A percentile compares a stretch with the other conserved stretches of the same genome.
phyloP scores from a whole-genome alignment of 768 basidiomycete genomes.

The Hemileccinum rubropunctum region DNA sequence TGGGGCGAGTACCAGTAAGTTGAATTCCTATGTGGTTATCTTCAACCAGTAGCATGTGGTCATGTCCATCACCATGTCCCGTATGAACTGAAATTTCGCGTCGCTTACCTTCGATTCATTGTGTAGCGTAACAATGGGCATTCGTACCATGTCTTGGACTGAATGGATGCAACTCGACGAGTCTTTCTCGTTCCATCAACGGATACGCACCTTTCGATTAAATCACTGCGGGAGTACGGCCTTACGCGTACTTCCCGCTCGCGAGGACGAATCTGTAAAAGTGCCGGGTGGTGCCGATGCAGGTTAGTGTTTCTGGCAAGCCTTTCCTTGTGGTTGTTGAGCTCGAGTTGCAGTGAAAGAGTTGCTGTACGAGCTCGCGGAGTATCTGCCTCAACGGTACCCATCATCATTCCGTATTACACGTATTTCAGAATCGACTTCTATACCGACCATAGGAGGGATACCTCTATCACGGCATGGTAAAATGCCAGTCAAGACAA shows the following conservation, averaged over 20 bases:
- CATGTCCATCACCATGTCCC: too few species aligned
- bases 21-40: not conserved
- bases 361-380: slow-evolving; percentile 64
- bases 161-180: slow-evolving; percentile 79
- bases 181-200: slow-evolving; percentile 53
- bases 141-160: slow-evolving; percentile 65
- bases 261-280: slow-evolving; percentile 40
- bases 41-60: too few species aligned
- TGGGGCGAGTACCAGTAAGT: slow-evolving; percentile 68
- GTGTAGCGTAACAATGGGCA: slow-evolving; percentile 68
- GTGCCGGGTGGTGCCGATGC: slow-evolving; percentile 34
- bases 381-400: slow-evolving; percentile 66
- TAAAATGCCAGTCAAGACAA: slow-evolving; percentile 47
- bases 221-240: slow-evolving; percentile 46
- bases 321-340: not conserved
- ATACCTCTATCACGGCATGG: slow-evolving; percentile 40
- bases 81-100: too few species aligned
- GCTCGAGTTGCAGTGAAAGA: slow-evolving; percentile 49
- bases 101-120: slow-evolving; percentile 1
- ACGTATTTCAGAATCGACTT: slow-evolving; percentile 30
- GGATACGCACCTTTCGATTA: slow-evolving; percentile 56
- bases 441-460: slow-evolving; percentile 19
- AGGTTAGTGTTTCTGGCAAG: slow-evolving; percentile 12
- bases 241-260: slow-evolving; percentile 44
- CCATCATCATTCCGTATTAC: slow-evolving; percentile 55